These are phyloP conservation scores for Athelia sp. DNA, from an alignment of 1,284 basidiomycete genomes.

Conservation along the genomic window DNA sequence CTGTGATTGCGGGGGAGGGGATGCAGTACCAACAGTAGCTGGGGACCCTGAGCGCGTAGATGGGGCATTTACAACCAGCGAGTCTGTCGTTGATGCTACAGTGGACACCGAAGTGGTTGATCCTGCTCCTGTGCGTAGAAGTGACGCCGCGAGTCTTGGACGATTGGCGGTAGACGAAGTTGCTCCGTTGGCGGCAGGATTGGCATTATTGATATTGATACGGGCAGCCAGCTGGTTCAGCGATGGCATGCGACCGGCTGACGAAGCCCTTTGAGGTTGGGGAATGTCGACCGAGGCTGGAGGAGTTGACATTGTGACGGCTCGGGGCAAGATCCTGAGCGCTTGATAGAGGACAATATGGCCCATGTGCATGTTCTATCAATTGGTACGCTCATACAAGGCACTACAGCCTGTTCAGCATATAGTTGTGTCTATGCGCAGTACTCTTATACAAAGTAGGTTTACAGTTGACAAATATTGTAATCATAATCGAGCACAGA, in stretches of 20 bases:
- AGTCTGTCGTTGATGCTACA: conserved; percentile 51
- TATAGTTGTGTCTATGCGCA: too few relatives aligned
- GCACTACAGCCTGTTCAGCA: too few relatives aligned
- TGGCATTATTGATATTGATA: conserved; percentile 44
- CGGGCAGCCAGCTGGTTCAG: conserved; percentile 76
- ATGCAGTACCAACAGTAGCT: conserved; percentile 24
- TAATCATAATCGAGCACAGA: too few relatives aligned
- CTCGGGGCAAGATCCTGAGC: background rate
- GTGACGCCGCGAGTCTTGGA: conserved; percentile 68
- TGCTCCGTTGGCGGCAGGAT: conserved; percentile 23
- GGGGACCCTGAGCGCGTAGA: conserved; percentile 60
- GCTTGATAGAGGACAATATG: background rate
- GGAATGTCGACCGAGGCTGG: conserved; percentile 22
- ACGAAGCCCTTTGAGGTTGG: conserved; percentile 32
- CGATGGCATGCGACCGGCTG: conserved; percentile 53
- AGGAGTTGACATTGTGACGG: background rate
- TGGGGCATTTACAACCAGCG: conserved; percentile 55
- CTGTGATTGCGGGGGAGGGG: conserved; percentile 43
- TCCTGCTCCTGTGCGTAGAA: conserved; percentile 52
- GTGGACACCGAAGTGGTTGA: conserved; percentile 45
- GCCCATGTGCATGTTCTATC: background rate
- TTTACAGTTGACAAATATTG: too few relatives aligned
- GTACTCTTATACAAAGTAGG: too few relatives aligned
- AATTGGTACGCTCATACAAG: background rate
- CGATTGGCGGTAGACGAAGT: conserved; percentile 35